phyloP scores from a whole-genome alignment of 257 asterid genomes.

The Nicotiana attenuata region DNA sequence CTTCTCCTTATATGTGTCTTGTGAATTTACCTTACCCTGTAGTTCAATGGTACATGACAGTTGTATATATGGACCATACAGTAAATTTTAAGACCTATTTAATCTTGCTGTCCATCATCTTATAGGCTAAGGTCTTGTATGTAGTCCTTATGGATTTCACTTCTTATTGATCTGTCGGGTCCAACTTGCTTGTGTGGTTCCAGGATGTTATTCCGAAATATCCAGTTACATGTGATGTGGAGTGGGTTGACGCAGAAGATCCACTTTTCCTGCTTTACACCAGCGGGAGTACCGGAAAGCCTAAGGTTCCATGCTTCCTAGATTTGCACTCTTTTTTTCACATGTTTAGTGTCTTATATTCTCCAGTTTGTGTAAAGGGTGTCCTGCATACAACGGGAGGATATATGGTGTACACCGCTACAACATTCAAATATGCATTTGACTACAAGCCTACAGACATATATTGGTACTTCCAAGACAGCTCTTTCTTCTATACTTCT shows the following conservation, averaged over 20 bases:
- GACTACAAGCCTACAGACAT: constrained; percentile 89
- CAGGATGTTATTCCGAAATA: constrained; percentile 77
- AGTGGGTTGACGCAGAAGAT: constrained; percentile 97
- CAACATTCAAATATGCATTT: constrained; percentile 92
- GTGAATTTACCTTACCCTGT: not conserved
- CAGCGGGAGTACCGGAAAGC: constrained; percentile 99
- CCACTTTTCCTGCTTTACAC: constrained; percentile 98
- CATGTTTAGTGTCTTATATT: constrained; percentile 21
- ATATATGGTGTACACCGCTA: constrained; percentile 94
- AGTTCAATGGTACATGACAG: not conserved
- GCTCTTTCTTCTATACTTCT: not conserved
- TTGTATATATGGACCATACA: not conserved
- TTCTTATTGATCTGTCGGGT: not conserved
- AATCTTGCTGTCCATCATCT: not conserved
- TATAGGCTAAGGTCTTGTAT: not conserved
- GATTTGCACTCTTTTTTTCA: constrained; percentile 14
- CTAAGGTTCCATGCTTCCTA: constrained; percentile 61
- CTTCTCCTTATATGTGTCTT: not conserved
- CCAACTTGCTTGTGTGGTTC: constrained; percentile 15
- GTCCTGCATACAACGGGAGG: constrained; percentile 99
- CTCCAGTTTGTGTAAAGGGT: constrained; percentile 51
- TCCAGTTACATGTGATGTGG: constrained; percentile 78
- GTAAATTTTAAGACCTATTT: not conserved
- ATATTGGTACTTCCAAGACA: constrained; percentile 58
- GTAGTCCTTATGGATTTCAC: constrained; percentile 6